Conservation (phyloP, 2,329 filamentous ascomycete species). For the Apiospora arundinis region DNA sequence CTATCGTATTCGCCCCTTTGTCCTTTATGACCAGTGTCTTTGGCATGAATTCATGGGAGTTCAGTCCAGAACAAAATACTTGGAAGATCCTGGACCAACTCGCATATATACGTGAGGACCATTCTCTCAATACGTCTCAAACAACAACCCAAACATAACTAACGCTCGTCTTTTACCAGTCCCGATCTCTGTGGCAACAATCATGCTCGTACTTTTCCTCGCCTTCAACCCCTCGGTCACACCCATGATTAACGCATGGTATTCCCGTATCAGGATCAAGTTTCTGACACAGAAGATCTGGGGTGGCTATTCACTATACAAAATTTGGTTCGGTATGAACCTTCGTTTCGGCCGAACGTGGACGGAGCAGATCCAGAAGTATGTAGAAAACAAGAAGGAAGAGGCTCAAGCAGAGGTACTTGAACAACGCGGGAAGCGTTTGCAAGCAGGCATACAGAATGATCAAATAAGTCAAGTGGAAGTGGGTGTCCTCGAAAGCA, state of each 20-base stretch:
- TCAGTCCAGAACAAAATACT: conserved; percentile 24
- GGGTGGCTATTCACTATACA: background rate
- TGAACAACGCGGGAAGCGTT: too few species aligned
- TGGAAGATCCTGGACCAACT: conserved; percentile 27
- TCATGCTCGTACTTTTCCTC: background rate
- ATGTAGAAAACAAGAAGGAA: too few species aligned
- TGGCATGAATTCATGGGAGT: conserved; percentile 44
- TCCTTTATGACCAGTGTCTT: conserved; percentile 47
- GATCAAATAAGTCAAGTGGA: too few species aligned
- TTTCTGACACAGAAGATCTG: background rate
- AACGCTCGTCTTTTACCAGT: background rate
- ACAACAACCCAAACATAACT: background rate
- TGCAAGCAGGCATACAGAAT: too few species aligned
- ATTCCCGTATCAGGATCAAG: background rate
- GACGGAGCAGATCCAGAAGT: too few species aligned
- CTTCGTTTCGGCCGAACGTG: too few species aligned
- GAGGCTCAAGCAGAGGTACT: too few species aligned
- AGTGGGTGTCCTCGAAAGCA: too few species aligned
- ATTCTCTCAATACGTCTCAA: too few species aligned
- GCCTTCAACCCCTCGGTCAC: background rate
- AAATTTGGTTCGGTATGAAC: too few species aligned
- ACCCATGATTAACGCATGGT: background rate
- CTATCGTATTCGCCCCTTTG: conserved; percentile 52
- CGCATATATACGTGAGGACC: conserved; percentile 35
- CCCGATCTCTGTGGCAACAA: background rate